Evolutionary conservation across 345 rosid genomes (phyloP).

Genomic region (Citrus inodora): DNA sequence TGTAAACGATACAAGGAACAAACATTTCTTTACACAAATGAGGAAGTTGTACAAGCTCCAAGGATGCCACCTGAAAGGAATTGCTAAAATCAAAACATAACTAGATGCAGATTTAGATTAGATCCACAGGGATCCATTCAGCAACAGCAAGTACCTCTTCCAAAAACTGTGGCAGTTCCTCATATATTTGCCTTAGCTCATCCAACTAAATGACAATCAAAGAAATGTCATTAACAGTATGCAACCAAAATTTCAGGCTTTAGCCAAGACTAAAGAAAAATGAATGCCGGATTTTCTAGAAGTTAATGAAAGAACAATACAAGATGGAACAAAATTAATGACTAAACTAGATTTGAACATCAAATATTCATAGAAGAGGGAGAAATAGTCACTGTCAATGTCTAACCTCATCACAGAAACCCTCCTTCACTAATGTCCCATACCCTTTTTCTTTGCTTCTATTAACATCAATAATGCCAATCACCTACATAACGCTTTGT

Average conservation of each 20-base stretch:
- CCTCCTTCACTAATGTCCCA: conserved; percentile 81
- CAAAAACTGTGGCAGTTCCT: conserved; percentile 87
- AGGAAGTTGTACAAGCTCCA: conserved; percentile 71
- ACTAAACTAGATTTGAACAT: neutral
- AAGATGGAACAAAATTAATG: neutral
- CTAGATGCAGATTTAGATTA: conserved; percentile 11
- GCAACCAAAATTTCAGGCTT: neutral
- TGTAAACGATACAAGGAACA: conserved; percentile 69
- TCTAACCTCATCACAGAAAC: conserved; percentile 89
- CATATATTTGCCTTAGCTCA: conserved; percentile 91
- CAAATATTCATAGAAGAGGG: neutral
- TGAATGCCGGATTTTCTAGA: neutral
- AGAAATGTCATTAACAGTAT: neutral
- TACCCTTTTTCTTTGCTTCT: conserved; percentile 86
- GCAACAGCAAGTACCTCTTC: conserved; percentile 57
- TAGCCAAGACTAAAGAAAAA: neutral
- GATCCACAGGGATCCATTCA: conserved; percentile 13
- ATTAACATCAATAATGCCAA: conserved; percentile 81
- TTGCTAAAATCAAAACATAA: conserved; percentile 13
- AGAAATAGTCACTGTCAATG: neutral
- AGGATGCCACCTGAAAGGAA: conserved; percentile 59
- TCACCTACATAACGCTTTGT: conserved; percentile 45
- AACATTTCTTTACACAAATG: conserved; percentile 45
- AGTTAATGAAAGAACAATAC: neutral
- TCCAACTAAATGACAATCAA: conserved; percentile 55